phyloP scores from a whole-genome alignment of 495 filamentous ascomycete species.

The Daldinia vernicosa region DNA sequence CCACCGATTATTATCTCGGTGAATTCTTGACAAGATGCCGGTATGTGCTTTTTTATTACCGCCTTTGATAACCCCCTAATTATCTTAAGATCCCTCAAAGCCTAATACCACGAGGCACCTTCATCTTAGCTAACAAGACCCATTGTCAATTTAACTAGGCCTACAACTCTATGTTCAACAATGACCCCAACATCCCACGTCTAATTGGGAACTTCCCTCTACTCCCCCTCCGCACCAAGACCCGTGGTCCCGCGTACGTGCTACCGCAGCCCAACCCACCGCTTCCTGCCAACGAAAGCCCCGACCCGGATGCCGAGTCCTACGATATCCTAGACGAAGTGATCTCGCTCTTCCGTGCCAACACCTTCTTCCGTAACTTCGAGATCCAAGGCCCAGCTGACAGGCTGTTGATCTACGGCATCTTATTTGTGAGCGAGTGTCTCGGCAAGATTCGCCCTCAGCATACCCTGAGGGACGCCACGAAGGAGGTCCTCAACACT shows the following conservation, averaged over 20 bases:
- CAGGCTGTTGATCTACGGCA: slow-evolving; percentile 94
- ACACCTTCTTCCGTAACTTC: slow-evolving; percentile 99
- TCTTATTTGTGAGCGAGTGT: slow-evolving; percentile 90
- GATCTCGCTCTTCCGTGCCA: slow-evolving; percentile 91
- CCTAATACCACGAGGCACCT: slow-evolving; percentile 1
- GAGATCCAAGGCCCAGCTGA: slow-evolving; percentile 98
- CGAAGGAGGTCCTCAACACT: slow-evolving; percentile 63
- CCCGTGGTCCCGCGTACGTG: slow-evolving; percentile 89
- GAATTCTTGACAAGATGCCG: slow-evolving; percentile 46
- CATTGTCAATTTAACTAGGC: slow-evolving; percentile 65
- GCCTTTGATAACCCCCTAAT: not conserved
- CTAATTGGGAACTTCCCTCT: slow-evolving; percentile 89
- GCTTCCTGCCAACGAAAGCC: slow-evolving; percentile 72
- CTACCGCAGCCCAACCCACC: slow-evolving; percentile 68
- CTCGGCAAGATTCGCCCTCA: slow-evolving; percentile 81
- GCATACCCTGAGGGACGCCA: slow-evolving; percentile 59
- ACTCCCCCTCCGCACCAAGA: slow-evolving; percentile 89
- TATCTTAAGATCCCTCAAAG: not conserved
- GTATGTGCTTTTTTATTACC: slow-evolving; percentile 33
- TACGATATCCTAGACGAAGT: slow-evolving; percentile 97
- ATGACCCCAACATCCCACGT: slow-evolving; percentile 63
- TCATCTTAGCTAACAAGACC: slow-evolving; percentile 19
- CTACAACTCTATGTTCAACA: slow-evolving; percentile 93
- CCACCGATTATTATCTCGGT: slow-evolving; percentile 35
- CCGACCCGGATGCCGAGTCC: slow-evolving; percentile 83